Conservation (phyloP, 1,139 yeast genomes). For the Sugiyamaella pinicola region DNA sequence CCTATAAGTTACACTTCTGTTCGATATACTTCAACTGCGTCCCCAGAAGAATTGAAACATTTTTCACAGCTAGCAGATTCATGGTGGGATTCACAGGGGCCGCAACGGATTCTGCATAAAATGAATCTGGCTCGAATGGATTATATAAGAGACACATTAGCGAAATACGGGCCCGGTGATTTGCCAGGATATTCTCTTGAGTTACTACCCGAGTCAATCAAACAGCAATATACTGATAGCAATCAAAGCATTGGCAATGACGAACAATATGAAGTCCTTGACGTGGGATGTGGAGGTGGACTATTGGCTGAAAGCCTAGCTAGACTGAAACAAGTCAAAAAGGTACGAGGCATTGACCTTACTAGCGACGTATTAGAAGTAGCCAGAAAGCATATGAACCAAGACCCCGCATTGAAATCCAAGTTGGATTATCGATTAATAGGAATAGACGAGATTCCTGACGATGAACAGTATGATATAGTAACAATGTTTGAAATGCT, state of each 20-base stretch:
- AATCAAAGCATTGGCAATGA: conserved; percentile 46
- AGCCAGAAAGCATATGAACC: conserved; percentile 65
- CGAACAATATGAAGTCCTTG: conserved; percentile 58
- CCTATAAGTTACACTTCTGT: no score
- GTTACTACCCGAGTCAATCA: conserved; percentile 60
- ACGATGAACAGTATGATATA: conserved; percentile 60
- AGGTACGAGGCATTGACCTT: conserved; percentile 81
- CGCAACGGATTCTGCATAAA: conserved; percentile 89
- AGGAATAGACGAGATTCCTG: conserved; percentile 58
- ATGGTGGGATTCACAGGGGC: conserved; percentile 97
- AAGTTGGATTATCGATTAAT: conserved; percentile 62
- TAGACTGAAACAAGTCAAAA: conserved; percentile 54
- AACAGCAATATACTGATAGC: conserved; percentile 47
- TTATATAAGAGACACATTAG: conserved; percentile 66
- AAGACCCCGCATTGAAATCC: conserved; percentile 61
- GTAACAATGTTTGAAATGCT: conserved; percentile 92
- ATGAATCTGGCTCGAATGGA: conserved; percentile 92
- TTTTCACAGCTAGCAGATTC: conserved; percentile 81
- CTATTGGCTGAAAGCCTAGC: conserved; percentile 85
- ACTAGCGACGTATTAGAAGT: conserved; percentile 80
- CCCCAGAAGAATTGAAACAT: conserved; percentile 65
- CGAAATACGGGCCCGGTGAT: conserved; percentile 46
- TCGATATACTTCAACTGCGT: conserved; percentile 27
- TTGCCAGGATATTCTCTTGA: conserved; percentile 78
- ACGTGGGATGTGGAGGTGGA: conserved; percentile 98